Percentiles rank a stretch among this genome's conserved stretches.
Evolutionary conservation across 176 grass and related monocot species (phyloP).

Genomic region (Cenchrus fungigraminus): DNA sequence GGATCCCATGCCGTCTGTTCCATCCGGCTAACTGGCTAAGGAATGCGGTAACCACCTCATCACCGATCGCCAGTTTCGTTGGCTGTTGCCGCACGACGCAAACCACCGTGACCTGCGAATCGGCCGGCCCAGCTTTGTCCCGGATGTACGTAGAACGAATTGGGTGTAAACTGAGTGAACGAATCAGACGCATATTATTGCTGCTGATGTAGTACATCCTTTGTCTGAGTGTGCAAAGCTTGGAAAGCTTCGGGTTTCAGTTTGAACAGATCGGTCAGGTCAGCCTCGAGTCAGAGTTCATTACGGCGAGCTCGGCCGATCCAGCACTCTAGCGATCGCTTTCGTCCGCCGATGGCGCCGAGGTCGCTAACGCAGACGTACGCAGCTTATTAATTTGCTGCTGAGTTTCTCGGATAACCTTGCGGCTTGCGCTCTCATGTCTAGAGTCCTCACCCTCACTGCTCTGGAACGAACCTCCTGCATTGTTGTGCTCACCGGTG

Average conservation of each 20-base stretch:
- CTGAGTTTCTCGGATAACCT: not conserved
- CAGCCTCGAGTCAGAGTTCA: not conserved
- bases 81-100: not conserved
- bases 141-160: not conserved
- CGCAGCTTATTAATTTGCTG: not conserved
- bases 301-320: not conserved
- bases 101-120: not conserved
- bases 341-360: slow-evolving; percentile 4
- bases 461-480: not conserved
- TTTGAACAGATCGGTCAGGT: slow-evolving; percentile 11
- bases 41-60: not conserved
- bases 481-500: not conserved
- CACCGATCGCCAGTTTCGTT: not conserved
- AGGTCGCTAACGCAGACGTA: not conserved
- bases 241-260: not conserved
- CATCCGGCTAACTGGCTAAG: not conserved
- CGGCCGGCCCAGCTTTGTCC: no score
- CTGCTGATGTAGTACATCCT: not conserved
- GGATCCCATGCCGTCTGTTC: not conserved
- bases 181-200: slow-evolving; percentile 6
- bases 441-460: not conserved
- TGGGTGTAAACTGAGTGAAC: not conserved
- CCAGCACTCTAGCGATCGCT: not conserved
- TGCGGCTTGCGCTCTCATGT: not conserved
- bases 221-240: not conserved